Percentiles rank a stretch among this genome's conserved stretches.
Conservation (phyloP, 495 filamentous ascomycete species). For the Hypoxylon trugodes region DNA sequence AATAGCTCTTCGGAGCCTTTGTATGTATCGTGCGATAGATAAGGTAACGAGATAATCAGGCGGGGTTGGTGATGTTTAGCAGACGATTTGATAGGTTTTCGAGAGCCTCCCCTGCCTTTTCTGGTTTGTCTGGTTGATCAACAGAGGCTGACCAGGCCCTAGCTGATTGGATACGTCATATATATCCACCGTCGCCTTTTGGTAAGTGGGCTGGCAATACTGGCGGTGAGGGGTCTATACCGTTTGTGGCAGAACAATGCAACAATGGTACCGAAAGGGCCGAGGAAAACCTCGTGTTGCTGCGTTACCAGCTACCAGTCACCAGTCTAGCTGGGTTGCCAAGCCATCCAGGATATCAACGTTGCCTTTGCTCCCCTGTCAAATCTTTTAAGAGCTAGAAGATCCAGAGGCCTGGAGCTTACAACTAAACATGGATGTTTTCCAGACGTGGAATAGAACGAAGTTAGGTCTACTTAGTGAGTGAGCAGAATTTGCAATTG, state of each 20-base stretch:
- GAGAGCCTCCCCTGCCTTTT: conserved; percentile 32
- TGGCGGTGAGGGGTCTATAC: conserved; percentile 26
- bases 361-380: background rate
- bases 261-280: conserved; percentile 39
- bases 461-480: background rate
- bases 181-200: conserved; percentile 39
- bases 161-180: conserved; percentile 42
- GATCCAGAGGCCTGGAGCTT: background rate
- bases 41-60: conserved; percentile 38
- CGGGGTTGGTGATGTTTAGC: conserved; percentile 29
- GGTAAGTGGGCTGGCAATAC: conserved; percentile 32
- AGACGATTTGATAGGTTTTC: conserved; percentile 32
- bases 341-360: conserved; percentile 20
- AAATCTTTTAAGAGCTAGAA: background rate
- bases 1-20: conserved; percentile 23
- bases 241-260: conserved; percentile 23
- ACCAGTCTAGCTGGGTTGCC: conserved; percentile 24
- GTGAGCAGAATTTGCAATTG: background rate
- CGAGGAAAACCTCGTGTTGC: conserved; percentile 47
- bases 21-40: conserved; percentile 37
- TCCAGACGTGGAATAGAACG: background rate
- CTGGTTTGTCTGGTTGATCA: conserved; percentile 22
- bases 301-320: conserved; percentile 28
- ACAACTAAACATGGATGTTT: background rate
- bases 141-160: conserved; percentile 26